Evolutionary conservation across 2,329 filamentous ascomycete genomes (phyloP), one percentile per base, ranked within the genome.

Genomic region (Pseudogymnoascus sp.): DNA sequence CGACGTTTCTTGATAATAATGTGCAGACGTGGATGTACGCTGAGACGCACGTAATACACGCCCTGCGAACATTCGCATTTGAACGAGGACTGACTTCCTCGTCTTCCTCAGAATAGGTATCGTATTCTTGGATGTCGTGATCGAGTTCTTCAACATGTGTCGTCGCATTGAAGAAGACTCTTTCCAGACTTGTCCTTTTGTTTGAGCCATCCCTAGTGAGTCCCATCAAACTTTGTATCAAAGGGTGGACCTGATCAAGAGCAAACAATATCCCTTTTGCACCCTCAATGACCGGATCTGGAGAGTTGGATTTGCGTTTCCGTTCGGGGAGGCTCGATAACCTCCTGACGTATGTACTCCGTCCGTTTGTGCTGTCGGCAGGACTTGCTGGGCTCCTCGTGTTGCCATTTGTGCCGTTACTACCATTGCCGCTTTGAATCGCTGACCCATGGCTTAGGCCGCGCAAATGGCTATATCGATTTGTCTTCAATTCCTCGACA

Each of bases 371-470:
- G 1, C 81, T 77, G 50, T 87, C 85, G 29, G 82, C 82, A 11
- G 84, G 84, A 64, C 83, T 86, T 26, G 78, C 77, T n/a, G 85
- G 84, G 67, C 83, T 86, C 66, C 67, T 70, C 4, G 71, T 67
- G 38, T 65, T 71, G 10, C 59, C 59, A 42, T 60, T 64, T 14
- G 66, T 67, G 31, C 68, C 68, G 44, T 69, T 72, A 8, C 65
- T 63, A 16, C 67, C 68, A 66, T 70, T 72, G n/a, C 65, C 66
- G 35, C 65, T 81, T 65, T 84, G 82, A 82, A 88, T 87, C 6
- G 86, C 86, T 31, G 86, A 88, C n/a, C 85, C 86, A 67, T 88
- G 85, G 66, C 85, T 88, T 38, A 88, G 76, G 13, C 86, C 85
- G 61, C 86, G 82, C 66, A 86, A 87, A 70, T 88, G 86, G 68